A percentile compares a stretch with the other conserved stretches of the same genome.
Conservation (phyloP, 441 rosid species). For the Metrosideros polymorpha region DNA sequence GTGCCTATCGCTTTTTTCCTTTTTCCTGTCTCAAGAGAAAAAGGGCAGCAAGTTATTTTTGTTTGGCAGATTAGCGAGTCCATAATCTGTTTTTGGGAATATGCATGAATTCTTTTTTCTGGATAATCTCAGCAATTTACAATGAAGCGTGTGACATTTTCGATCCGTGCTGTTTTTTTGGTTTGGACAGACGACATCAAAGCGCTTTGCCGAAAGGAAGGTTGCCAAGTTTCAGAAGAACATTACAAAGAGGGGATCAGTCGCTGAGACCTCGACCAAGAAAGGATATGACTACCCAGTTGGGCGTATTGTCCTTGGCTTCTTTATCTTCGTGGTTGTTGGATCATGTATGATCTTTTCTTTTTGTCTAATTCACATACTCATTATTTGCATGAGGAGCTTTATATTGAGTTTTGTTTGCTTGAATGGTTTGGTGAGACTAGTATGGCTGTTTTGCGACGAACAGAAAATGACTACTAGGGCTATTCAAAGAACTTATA, state of each 20-base stretch:
- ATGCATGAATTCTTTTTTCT: background rate
- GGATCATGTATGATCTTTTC: conserved; percentile 21
- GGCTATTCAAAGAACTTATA: background rate
- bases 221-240: conserved; percentile 24
- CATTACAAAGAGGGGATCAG: conserved; percentile 24
- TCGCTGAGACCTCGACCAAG: conserved; percentile 10
- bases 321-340: conserved; percentile 24
- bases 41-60: background rate
- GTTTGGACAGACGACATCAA: conserved; percentile 11
- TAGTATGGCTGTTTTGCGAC: background rate
- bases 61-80: background rate
- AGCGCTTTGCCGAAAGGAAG: conserved; percentile 25
- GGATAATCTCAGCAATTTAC: background rate
- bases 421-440: background rate
- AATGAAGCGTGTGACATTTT: background rate
- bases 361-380: background rate
- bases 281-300: conserved; percentile 21
- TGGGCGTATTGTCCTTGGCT: conserved; percentile 22
- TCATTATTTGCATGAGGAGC: background rate
- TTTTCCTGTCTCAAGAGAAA: background rate
- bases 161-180: background rate
- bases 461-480: background rate
- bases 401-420: background rate
- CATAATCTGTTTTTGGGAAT: background rate
- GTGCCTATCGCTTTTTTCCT: background rate